Conservation (phyloP, 176 grass and related monocot genomes). For the Juncus effusus region DNA sequence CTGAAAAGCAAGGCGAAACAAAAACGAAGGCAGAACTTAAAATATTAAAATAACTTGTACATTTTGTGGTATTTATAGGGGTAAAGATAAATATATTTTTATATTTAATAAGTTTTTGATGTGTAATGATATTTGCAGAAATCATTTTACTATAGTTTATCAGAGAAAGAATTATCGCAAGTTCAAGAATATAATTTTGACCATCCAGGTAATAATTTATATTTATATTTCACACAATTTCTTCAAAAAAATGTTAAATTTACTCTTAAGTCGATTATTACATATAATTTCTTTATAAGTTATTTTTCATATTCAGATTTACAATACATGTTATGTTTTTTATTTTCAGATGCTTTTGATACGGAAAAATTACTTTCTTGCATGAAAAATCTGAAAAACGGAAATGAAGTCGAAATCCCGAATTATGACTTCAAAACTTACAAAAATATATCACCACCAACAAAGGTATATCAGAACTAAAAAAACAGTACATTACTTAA, state of each 20-base stretch:
- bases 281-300: too few species aligned
- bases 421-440: slow-evolving; percentile 96
- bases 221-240: not conserved
- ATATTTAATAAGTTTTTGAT: not conserved
- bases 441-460: slow-evolving; percentile 30
- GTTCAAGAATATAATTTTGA: slow-evolving; percentile 89
- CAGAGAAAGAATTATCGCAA: slow-evolving; percentile 53
- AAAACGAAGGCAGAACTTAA: too few species aligned
- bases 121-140: slow-evolving; percentile 49
- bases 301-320: not conserved
- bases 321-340: slow-evolving; percentile 4
- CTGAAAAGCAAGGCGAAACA: too few species aligned
- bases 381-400: slow-evolving; percentile 71
- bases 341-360: slow-evolving; percentile 78
- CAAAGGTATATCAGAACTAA: slow-evolving; percentile 33
- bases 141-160: slow-evolving; percentile 83
- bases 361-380: slow-evolving; percentile 68
- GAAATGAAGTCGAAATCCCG: slow-evolving; percentile 61
- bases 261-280: too few species aligned
- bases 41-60: too few species aligned
- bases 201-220: slow-evolving; percentile 72
- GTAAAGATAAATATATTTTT: not conserved
- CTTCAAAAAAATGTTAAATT: not conserved
- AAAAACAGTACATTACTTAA: not conserved
- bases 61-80: too few species aligned